Evolutionary conservation across 352 stramenopile genomes (phyloP).

Genomic region (Phytophthora palmivora): DNA sequence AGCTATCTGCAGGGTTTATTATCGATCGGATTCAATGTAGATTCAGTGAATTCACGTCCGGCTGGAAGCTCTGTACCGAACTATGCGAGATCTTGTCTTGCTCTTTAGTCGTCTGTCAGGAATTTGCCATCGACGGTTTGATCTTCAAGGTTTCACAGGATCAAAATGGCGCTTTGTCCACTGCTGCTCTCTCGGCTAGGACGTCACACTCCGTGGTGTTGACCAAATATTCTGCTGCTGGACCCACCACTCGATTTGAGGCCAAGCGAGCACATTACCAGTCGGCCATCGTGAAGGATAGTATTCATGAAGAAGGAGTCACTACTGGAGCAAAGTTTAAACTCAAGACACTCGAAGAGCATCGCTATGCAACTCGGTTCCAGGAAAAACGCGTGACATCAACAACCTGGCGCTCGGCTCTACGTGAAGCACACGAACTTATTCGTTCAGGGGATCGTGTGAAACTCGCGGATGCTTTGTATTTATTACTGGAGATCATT

Average conservation of each 20-base stretch:
- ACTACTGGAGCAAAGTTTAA: constrained; percentile 20
- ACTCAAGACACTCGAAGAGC: constrained; percentile 65
- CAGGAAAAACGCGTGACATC: constrained; percentile 52
- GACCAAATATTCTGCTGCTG: constrained; percentile 11
- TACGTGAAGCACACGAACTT: constrained; percentile 37
- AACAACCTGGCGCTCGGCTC: constrained; percentile 45
- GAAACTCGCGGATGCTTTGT: constrained; percentile 54
- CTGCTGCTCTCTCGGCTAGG: constrained; percentile 24
- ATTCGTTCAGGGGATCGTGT: constrained; percentile 40
- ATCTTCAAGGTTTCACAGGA: constrained; percentile 13
- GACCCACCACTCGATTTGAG: constrained; percentile 9
- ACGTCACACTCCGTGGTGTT: constrained; percentile 24
- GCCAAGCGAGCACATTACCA: constrained; percentile 21
- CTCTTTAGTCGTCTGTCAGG: constrained; percentile 13
- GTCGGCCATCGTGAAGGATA: constrained; percentile 20
- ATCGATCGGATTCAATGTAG: constrained; percentile 27
- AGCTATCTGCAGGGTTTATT: constrained; percentile 14
- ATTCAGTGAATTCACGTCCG: constrained; percentile 62
- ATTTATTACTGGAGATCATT: constrained; percentile 64
- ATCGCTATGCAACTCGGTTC: constrained; percentile 60
- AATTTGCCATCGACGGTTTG: constrained; percentile 24
- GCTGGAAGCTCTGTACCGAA: constrained; percentile 50
- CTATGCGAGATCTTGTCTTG: constrained; percentile 30
- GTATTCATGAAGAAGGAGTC: constrained; percentile 11
- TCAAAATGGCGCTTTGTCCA: constrained; percentile 2